Evolutionary conservation across 2,329 filamentous ascomycete species (phyloP).

Genomic region (Leptographium flavum): DNA sequence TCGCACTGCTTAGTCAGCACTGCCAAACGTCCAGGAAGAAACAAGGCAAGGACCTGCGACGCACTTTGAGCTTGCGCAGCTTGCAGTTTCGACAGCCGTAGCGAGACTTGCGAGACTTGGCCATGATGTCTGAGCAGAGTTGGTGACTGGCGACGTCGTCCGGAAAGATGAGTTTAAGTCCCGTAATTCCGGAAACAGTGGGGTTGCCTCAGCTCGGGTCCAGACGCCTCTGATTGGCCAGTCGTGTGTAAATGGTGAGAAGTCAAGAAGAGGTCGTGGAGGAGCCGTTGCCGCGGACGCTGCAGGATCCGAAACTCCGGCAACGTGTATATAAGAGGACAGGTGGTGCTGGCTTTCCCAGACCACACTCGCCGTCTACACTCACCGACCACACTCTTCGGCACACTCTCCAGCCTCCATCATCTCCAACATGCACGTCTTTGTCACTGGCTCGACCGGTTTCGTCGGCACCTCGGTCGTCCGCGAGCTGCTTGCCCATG

Average conservation of each 20-base stretch:
- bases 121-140: background rate
- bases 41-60: too few relatives aligned
- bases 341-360: too few relatives aligned
- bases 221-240: background rate
- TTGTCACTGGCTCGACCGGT: slow-evolving; percentile 28
- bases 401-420: too few relatives aligned
- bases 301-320: too few relatives aligned
- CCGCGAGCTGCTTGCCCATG: slow-evolving; percentile 21
- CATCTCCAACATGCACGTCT: slow-evolving; percentile 17
- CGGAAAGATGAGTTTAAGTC: background rate
- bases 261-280: background rate
- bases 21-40: background rate
- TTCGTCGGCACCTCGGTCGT: slow-evolving; percentile 25
- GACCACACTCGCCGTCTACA: too few relatives aligned
- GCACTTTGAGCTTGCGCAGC: slow-evolving; percentile 34
- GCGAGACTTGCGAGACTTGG: background rate
- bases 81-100: slow-evolving; percentile 36
- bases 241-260: background rate
- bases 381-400: background rate
- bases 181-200: background rate
- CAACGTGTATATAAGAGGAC: too few relatives aligned
- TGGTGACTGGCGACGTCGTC: background rate
- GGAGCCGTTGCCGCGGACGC: background rate
- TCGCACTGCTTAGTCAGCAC: slow-evolving; percentile 24
- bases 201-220: slow-evolving; percentile 9